Evolutionary conservation across 768 basidiomycete species (phyloP).

Genomic region (Myochromella boudieri): DNA sequence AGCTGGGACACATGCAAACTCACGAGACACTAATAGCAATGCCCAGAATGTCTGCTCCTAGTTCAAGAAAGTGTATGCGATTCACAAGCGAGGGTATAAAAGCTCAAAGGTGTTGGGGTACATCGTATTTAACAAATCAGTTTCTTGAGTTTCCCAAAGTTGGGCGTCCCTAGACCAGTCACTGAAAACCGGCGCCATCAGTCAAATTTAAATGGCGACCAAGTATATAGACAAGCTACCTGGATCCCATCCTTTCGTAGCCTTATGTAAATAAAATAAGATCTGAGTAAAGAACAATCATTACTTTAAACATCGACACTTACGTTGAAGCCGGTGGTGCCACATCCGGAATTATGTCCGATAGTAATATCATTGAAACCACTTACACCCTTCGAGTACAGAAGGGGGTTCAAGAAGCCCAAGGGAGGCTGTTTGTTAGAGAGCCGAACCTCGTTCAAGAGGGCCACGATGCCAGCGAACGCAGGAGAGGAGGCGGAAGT

Average conservation of each 20-base stretch:
- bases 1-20: too few relatives aligned
- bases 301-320: slow-evolving; percentile 21
- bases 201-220: background rate
- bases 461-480: slow-evolving; percentile 61
- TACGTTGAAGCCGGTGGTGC: slow-evolving; percentile 66
- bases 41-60: too few relatives aligned
- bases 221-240: too few relatives aligned
- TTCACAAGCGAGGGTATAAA: too few relatives aligned
- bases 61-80: too few relatives aligned
- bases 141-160: slow-evolving; percentile 45
- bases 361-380: slow-evolving; percentile 59
- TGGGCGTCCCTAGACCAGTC: slow-evolving; percentile 56
- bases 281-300: background rate
- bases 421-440: slow-evolving; percentile 39
- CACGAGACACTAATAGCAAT: too few relatives aligned
- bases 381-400: slow-evolving; percentile 42
- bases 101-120: too few relatives aligned
- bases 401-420: slow-evolving; percentile 67
- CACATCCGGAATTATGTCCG: slow-evolving; percentile 60
- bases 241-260: slow-evolving; percentile 59
- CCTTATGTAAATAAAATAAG: slow-evolving; percentile 27
- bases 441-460: slow-evolving; percentile 65
- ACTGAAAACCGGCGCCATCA: slow-evolving; percentile 28
- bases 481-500: slow-evolving; percentile 68
- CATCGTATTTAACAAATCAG: too few relatives aligned